These are phyloP conservation scores for Tarenaya hassleriana DNA, from an alignment of 345 rosid genomes.

Conservation along the genomic window DNA sequence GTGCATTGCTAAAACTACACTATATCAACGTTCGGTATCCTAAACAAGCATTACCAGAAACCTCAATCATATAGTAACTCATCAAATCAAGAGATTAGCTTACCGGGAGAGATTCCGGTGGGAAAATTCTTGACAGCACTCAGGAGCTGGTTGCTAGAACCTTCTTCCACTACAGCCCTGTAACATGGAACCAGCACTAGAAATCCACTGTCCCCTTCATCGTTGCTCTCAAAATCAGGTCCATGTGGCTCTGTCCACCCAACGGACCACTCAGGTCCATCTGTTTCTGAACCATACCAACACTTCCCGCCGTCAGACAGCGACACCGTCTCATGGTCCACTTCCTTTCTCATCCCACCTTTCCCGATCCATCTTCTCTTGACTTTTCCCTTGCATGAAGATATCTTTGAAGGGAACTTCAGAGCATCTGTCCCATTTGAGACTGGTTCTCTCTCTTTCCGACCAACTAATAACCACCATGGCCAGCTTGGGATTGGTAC, in stretches of 20 bases:
- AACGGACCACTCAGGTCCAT: slow-evolving; percentile 84
- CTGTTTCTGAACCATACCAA: slow-evolving; percentile 42
- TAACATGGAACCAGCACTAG: slow-evolving; percentile 88
- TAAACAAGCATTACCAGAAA: not conserved
- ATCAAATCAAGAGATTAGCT: slow-evolving; percentile 2
- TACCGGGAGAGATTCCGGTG: slow-evolving; percentile 51
- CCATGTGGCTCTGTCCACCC: slow-evolving; percentile 87
- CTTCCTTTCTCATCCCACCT: slow-evolving; percentile 37
- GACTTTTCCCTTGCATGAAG: slow-evolving; percentile 35
- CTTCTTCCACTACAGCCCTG: slow-evolving; percentile 39
- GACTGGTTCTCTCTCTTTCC: slow-evolving; percentile 42
- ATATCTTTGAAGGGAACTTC: slow-evolving; percentile 36
- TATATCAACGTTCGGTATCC: not conserved
- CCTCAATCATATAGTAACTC: not conserved
- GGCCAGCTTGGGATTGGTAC: slow-evolving; percentile 29
- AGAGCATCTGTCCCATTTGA: slow-evolving; percentile 40
- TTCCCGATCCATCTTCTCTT: slow-evolving; percentile 18
- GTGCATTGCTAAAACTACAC: not conserved
- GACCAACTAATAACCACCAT: slow-evolving; percentile 43
- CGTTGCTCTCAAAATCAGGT: slow-evolving; percentile 45
- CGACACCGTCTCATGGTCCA: slow-evolving; percentile 31
- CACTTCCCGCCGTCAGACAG: too few relatives aligned
- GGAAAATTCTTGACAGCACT: slow-evolving; percentile 59
- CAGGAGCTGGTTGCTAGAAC: slow-evolving; percentile 47
- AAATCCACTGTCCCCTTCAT: slow-evolving; percentile 56